These are phyloP conservation scores for Polyporus arcularius DNA, from an alignment of 768 basidiomycete genomes.

Conservation along the genomic window DNA sequence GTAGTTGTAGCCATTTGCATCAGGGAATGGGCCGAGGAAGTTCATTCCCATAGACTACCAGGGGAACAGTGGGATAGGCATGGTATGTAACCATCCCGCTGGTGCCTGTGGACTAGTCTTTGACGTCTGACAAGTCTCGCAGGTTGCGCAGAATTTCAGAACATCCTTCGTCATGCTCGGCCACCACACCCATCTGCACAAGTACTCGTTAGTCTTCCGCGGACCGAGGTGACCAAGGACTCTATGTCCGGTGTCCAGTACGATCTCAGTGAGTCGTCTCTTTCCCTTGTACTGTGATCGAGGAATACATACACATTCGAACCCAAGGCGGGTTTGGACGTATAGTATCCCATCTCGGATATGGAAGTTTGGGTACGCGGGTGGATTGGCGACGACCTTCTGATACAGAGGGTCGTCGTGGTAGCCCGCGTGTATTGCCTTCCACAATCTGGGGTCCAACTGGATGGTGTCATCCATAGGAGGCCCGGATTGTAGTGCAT, in stretches of 20 bases:
- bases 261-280: slow-evolving; percentile 11
- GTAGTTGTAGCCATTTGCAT: slow-evolving; percentile 27
- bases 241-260: slow-evolving; percentile 31
- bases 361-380: too few species aligned
- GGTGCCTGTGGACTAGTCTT: slow-evolving; percentile 15
- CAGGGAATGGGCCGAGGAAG: slow-evolving; percentile 39
- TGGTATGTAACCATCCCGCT: slow-evolving; percentile 32
- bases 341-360: too few species aligned
- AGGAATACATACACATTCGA: too few species aligned
- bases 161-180: slow-evolving; percentile 6
- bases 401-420: too few species aligned
- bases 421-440: too few species aligned
- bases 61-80: slow-evolving; percentile 33
- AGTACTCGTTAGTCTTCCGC: slow-evolving; percentile 30
- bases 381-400: too few species aligned
- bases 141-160: slow-evolving; percentile 24
- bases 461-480: too few species aligned
- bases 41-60: slow-evolving; percentile 43
- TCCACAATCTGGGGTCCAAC: too few species aligned
- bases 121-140: slow-evolving; percentile 22
- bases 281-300: too few species aligned
- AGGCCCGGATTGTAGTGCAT: too few species aligned
- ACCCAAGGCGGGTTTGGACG: too few species aligned
- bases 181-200: slow-evolving; percentile 41
- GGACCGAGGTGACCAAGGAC: slow-evolving; percentile 35